Evolutionary conservation across 345 rosid genomes (phyloP).

Genomic region (Xanthoceras sorbifolium): DNA sequence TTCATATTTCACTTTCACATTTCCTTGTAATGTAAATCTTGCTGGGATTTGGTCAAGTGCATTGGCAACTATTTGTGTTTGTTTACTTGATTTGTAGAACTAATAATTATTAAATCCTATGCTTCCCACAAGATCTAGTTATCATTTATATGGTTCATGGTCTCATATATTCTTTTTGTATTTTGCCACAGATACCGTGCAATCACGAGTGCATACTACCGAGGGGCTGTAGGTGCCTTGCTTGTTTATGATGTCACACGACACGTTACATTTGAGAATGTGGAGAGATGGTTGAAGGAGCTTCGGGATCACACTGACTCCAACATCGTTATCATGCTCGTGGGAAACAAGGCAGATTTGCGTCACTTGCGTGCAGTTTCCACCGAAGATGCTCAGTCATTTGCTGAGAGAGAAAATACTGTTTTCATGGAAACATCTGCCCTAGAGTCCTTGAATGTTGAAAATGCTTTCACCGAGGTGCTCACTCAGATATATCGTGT

Average conservation of each 20-base stretch:
- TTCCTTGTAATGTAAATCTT: background rate
- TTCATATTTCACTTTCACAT: background rate
- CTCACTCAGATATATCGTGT: constrained; percentile 56
- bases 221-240: constrained; percentile 68
- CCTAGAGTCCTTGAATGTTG: constrained; percentile 51
- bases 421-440: constrained; percentile 71
- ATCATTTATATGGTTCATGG: background rate
- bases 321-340: constrained; percentile 67
- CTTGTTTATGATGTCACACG: constrained; percentile 65
- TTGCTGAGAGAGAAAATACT: constrained; percentile 54
- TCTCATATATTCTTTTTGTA: background rate
- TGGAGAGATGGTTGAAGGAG: constrained; percentile 64
- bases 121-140: background rate
- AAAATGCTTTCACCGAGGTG: constrained; percentile 58
- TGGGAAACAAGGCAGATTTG: constrained; percentile 65
- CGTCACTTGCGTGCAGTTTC: constrained; percentile 60
- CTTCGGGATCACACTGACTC: constrained; percentile 59
- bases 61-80: background rate
- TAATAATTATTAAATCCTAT: too few relatives aligned
- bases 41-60: background rate
- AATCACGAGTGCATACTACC: constrained; percentile 66
- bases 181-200: constrained; percentile 51
- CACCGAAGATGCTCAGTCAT: constrained; percentile 52
- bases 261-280: constrained; percentile 60
- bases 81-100: background rate